Percentiles rank a stretch among this genome's conserved stretches.
Evolutionary conservation across 805 yeast genomes (phyloP).

Genomic region (Yarrowia hollandica): DNA sequence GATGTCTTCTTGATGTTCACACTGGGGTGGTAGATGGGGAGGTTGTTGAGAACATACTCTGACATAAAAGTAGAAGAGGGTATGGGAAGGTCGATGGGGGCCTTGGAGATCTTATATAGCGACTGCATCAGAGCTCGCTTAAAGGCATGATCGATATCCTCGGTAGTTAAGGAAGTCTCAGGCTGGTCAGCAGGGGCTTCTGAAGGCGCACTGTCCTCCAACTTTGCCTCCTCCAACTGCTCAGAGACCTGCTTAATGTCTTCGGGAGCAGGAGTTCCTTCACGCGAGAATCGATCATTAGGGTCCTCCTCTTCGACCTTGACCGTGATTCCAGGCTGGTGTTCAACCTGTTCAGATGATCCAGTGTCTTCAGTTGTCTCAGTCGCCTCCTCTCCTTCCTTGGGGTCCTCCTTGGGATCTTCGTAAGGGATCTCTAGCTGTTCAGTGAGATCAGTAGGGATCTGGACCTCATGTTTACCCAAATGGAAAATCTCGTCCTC

Average conservation of each 20-base stretch:
- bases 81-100: conserved; percentile 60
- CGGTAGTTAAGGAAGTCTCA: conserved; percentile 29
- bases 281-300: neutral
- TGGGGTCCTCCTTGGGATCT: too few species aligned
- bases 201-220: neutral
- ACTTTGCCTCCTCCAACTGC: neutral
- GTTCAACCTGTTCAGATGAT: neutral
- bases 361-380: conserved; percentile 5
- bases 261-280: conserved; percentile 6
- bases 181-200: conserved; percentile 28
- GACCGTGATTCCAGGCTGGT: neutral
- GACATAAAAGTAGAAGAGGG: conserved; percentile 75
- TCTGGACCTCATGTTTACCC: conserved; percentile 49
- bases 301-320: neutral
- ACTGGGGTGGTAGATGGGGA: conserved; percentile 53
- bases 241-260: neutral
- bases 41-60: conserved; percentile 61
- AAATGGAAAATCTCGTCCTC: conserved; percentile 63
- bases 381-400: neutral
- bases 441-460: conserved; percentile 46
- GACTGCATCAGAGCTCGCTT: conserved; percentile 69
- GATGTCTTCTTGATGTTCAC: conserved; percentile 66
- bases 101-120: conserved; percentile 46
- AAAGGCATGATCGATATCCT: conserved; percentile 69
- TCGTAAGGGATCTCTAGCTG: conserved; percentile 30